A percentile compares a stretch with the other conserved stretches of the same genome.
Conservation (phyloP, 2,329 filamentous ascomycete species). For the Colletotrichum eremochloae region DNA sequence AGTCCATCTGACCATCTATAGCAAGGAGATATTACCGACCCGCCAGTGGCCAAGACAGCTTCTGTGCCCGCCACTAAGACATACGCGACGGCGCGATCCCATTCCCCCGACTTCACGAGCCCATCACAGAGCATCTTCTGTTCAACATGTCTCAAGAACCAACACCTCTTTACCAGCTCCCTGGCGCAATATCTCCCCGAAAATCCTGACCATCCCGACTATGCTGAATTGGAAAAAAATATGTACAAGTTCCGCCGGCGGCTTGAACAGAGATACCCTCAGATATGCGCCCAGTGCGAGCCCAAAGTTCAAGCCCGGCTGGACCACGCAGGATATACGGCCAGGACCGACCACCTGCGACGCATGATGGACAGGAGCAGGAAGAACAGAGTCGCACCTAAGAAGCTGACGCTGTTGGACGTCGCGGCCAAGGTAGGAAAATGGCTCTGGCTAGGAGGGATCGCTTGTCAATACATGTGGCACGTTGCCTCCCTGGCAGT, state of each 20-base stretch:
- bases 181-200: slow-evolving; percentile 84
- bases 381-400: slow-evolving; percentile 58
- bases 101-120: slow-evolving; percentile 51
- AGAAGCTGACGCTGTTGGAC: slow-evolving; percentile 58
- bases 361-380: slow-evolving; percentile 78
- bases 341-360: slow-evolving; percentile 84
- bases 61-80: slow-evolving; percentile 57
- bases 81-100: slow-evolving; percentile 62
- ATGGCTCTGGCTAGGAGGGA: slow-evolving; percentile 63
- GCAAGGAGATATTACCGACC: slow-evolving; percentile 92
- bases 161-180: slow-evolving; percentile 81
- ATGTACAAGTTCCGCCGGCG: slow-evolving; percentile 78
- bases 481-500: slow-evolving; percentile 55
- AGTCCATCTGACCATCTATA: slow-evolving; percentile 51
- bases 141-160: slow-evolving; percentile 87
- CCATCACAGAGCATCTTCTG: slow-evolving; percentile 70
- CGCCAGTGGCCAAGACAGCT: slow-evolving; percentile 74
- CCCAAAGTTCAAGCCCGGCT: slow-evolving; percentile 79
- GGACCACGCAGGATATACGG: slow-evolving; percentile 79
- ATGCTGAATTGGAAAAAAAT: slow-evolving; percentile 74
- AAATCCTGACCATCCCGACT: slow-evolving; percentile 75
- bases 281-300: slow-evolving; percentile 86
- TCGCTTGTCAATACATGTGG: slow-evolving; percentile 64
- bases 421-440: slow-evolving; percentile 57
- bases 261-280: slow-evolving; percentile 87